Conservation (phyloP, 2,329 filamentous ascomycete genomes). For the Aspergillus sp. region DNA sequence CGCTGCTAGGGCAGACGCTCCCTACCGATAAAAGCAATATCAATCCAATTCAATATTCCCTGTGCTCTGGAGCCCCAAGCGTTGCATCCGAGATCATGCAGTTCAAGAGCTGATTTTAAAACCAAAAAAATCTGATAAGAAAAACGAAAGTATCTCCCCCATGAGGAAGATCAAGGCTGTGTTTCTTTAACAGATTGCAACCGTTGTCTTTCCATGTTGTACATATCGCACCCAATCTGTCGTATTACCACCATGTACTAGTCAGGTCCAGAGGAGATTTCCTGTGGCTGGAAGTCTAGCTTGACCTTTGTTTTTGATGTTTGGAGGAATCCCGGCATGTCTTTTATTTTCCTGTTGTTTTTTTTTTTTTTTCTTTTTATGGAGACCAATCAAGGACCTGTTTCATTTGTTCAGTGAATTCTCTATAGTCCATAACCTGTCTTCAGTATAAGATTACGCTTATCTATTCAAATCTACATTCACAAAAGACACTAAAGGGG, state of each 20-base stretch:
- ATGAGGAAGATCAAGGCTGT: slow-evolving; percentile 5
- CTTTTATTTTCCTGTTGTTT: slow-evolving; percentile 16
- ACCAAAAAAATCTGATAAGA: slow-evolving; percentile 1
- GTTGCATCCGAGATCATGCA: background rate
- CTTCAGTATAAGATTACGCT: no score
- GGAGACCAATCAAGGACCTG: slow-evolving; percentile 12
- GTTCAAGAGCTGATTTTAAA: slow-evolving; percentile 3
- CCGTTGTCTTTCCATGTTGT: slow-evolving; percentile 19
- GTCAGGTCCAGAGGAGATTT: slow-evolving; percentile 20
- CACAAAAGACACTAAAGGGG: background rate
- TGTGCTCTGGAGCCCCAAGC: slow-evolving; percentile 2
- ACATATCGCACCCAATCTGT: slow-evolving; percentile 19
- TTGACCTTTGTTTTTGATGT: slow-evolving; percentile 19
- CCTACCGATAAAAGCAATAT: slow-evolving; percentile 64
- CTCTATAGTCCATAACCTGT: no score
- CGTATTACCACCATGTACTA: slow-evolving; percentile 27
- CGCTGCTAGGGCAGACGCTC: slow-evolving; percentile 84
- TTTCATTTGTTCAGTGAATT: slow-evolving; percentile 5
- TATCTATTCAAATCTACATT: background rate
- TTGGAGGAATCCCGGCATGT: slow-evolving; percentile 20
- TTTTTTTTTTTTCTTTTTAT: no score
- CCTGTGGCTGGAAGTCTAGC: slow-evolving; percentile 12
- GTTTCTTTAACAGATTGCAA: slow-evolving; percentile 3
- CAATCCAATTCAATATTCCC: slow-evolving; percentile 1
- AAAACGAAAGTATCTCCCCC: slow-evolving; percentile 1